A percentile compares a stretch with the other conserved stretches of the same genome.
phyloP scores from a whole-genome alignment of 2,329 filamentous ascomycete species.

The Sporothrix pallida region DNA sequence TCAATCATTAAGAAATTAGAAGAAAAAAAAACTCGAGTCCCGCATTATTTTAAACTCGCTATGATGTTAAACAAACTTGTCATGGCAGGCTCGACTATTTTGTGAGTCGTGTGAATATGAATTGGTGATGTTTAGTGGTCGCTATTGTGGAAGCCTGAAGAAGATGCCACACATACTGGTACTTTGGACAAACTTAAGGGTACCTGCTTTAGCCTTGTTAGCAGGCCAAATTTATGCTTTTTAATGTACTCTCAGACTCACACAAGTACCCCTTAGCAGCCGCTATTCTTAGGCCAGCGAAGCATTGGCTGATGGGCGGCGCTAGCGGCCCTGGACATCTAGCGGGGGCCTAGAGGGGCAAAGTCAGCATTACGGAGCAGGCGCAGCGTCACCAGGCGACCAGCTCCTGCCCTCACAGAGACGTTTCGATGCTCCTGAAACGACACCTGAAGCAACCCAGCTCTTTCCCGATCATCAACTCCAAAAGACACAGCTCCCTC shows the following conservation, averaged over 20 bases:
- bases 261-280: not conserved
- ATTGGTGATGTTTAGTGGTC: not conserved
- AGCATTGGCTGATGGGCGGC: not conserved
- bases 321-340: not conserved
- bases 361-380: constrained; percentile 16
- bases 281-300: not conserved
- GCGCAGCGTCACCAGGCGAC: constrained; percentile 24
- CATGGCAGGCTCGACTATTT: too few relatives aligned
- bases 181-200: not conserved
- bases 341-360: constrained; percentile 27
- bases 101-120: not conserved
- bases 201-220: not conserved
- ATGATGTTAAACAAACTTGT: too few relatives aligned
- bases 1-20: not conserved
- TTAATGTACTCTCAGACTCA: not conserved
- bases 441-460: constrained; percentile 30
- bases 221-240: not conserved
- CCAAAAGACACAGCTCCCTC: not conserved
- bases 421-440: constrained; percentile 28
- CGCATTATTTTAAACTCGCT: too few relatives aligned
- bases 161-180: constrained; percentile 22
- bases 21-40: too few relatives aligned
- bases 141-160: constrained; percentile 25
- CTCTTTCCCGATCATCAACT: constrained; percentile 13
- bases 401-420: constrained; percentile 7